Conservation (phyloP, 805 yeast species). For the Spathaspora hagerdaliae region DNA sequence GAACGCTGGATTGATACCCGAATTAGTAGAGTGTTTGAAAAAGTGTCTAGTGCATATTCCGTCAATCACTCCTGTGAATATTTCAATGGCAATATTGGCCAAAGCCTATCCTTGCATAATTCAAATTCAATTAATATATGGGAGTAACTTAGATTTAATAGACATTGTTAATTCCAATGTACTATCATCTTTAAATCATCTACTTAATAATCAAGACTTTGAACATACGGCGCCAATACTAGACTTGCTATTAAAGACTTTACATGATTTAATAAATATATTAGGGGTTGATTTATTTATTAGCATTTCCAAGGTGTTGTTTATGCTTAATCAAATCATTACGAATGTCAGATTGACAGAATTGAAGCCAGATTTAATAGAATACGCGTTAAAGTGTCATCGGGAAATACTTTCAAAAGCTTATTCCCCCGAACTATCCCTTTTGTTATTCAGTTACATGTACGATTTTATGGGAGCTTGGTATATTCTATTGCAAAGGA, state of each 20-base stretch:
- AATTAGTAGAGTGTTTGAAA: not conserved
- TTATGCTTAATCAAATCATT: conserved; percentile 26
- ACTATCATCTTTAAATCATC: conserved; percentile 17
- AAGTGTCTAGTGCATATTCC: conserved; percentile 5
- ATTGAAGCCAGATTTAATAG: conserved; percentile 11
- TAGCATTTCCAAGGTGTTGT: conserved; percentile 21
- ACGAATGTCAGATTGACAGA: conserved; percentile 13
- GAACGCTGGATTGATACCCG: not conserved
- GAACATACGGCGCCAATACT: conserved; percentile 9
- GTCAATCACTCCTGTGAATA: conserved; percentile 3
- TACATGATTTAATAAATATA: conserved; percentile 4
- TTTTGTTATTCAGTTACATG: conserved; percentile 20
- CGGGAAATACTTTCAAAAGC: conserved; percentile 11
- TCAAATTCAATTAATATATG: not conserved
- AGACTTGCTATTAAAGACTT: conserved; percentile 15
- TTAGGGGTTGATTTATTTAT: conserved; percentile 1
- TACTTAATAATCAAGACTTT: conserved; percentile 3
- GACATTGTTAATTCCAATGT: conserved; percentile 22
- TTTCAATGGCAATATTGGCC: not conserved
- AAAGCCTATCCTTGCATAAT: conserved; percentile 5
- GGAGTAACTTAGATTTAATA: conserved; percentile 8
- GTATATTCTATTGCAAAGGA: conserved; percentile 19
- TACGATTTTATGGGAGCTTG: conserved; percentile 36
- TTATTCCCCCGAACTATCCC: not conserved
- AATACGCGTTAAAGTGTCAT: conserved; percentile 21